A percentile compares a stretch with the other conserved stretches of the same genome.
phyloP scores from a whole-genome alignment of 306 rosid genomes.

The Cyamopsis tetragonoloba region DNA sequence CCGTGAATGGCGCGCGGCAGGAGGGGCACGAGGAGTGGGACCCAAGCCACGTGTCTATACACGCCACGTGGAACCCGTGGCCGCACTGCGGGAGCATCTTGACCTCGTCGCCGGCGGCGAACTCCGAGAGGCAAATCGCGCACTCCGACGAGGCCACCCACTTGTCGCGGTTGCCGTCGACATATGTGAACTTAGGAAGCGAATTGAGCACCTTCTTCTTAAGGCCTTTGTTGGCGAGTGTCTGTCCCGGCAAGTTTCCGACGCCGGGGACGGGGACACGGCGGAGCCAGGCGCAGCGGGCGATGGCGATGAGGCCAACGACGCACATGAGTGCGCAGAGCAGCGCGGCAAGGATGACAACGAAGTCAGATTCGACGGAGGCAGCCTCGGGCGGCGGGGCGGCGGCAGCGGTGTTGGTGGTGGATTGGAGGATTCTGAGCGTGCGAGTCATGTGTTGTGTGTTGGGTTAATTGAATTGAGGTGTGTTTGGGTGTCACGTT shows the following conservation, averaged over 20 bases:
- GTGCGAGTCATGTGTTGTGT: constrained; percentile 42
- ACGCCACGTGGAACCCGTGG: constrained; percentile 57
- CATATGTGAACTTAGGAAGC: constrained; percentile 56
- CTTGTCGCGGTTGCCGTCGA: not conserved
- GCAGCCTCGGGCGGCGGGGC: constrained; percentile 55
- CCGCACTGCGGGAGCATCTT: constrained; percentile 64
- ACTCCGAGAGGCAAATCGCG: constrained; percentile 66
- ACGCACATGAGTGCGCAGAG: constrained; percentile 76
- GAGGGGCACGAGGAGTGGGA: constrained; percentile 73
- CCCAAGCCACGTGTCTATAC: constrained; percentile 69
- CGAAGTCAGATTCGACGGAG: constrained; percentile 57
- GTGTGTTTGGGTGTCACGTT: not conserved
- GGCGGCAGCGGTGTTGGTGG: constrained; percentile 11
- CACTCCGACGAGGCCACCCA: constrained; percentile 49
- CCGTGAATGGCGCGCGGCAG: constrained; percentile 58
- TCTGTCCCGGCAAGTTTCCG: not conserved
- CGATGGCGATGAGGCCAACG: constrained; percentile 66
- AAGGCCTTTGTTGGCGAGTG: constrained; percentile 51
- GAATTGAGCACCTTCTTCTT: constrained; percentile 69
- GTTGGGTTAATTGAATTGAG: too few species aligned
- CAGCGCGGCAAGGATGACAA: constrained; percentile 64
- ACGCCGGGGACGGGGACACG: constrained; percentile 16
- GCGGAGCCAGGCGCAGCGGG: constrained; percentile 74
- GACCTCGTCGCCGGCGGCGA: constrained; percentile 54
- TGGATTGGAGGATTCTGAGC: constrained; percentile 30